Evolutionary conservation across 1,139 yeast genomes (phyloP), one percentile per base, ranked within the genome.

Genomic region (Suhomyces bokatorum): DNA sequence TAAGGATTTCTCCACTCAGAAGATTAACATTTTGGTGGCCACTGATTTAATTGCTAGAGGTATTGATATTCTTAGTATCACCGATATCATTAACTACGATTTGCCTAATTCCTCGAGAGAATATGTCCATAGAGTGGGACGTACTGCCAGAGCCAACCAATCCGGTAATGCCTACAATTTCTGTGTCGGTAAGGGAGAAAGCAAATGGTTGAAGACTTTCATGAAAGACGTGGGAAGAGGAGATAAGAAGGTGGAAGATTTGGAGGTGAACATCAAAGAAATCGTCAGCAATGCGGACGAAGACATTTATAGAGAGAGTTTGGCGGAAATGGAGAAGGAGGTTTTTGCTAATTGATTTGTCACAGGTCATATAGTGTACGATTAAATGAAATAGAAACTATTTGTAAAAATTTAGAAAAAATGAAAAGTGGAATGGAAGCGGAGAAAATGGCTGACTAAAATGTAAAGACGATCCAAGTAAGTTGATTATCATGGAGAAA

Each of bases 21-120:
- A 67, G 7, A 67, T 77, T 39, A 71, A 76, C 43, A 65, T 91
- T 8, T 69, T 91, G 47, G 84, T 90, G 9, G 89, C 96, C 22
- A 93, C 99, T 0, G 99, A 93, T 66, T 77, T 93, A 57, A 87
- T 95, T 60, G 88, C 98, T 14, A 83, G 99, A 66, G 99, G 99
- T 69, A 80, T 93, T 35, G 97, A 93, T 67, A 77, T 95, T 39
- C 69, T 77, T 9, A 75, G 83, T 7, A 81, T 95, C 40, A 75
- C 82, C 27, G 81, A 83, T 49, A 97, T 93, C 12, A 67, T 93
- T 43, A 95, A 93, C 63, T 93, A 93, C 62, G 99, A 95, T 57
- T 68, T 90, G 45, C 99, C 99, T 8, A 78, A 83, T 37, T 87
- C 96, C 0, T 78, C 93, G 0, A 83, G 95, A 52, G 99, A 93